Percentiles rank a stretch among this genome's conserved stretches.
These are phyloP conservation scores for Linum lewisii DNA, from an alignment of 345 rosid species.

Conservation along the genomic window DNA sequence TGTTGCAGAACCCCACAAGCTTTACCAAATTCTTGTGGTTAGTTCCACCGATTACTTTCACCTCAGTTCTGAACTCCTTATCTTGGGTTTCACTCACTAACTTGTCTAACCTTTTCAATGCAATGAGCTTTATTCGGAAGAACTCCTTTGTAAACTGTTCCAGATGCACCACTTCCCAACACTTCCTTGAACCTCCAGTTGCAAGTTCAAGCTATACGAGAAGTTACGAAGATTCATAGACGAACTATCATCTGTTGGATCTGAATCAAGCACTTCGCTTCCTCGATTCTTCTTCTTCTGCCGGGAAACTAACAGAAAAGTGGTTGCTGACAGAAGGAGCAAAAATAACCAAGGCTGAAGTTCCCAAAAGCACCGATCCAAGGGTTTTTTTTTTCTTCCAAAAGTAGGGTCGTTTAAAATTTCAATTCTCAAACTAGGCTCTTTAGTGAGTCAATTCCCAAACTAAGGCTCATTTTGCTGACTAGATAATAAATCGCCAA, in stretches of 20 bases:
- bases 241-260: not conserved
- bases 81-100: not conserved
- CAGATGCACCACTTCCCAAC: not conserved
- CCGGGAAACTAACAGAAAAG: conserved; percentile 6
- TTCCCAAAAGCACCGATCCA: not conserved
- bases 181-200: too few relatives aligned
- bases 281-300: not conserved
- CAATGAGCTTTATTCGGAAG: not conserved
- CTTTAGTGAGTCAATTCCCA: too few relatives aligned
- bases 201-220: not conserved
- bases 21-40: conserved; percentile 5
- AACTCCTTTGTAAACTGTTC: not conserved
- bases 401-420: too few relatives aligned
- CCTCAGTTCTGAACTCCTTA: not conserved
- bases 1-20: conserved; percentile 4
- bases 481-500: too few relatives aligned
- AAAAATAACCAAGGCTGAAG: not conserved
- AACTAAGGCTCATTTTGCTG: too few relatives aligned
- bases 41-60: conserved; percentile 1
- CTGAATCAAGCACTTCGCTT: not conserved
- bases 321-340: conserved; percentile 10
- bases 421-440: too few relatives aligned
- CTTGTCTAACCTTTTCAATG: not conserved
- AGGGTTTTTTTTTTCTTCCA: conserved; percentile 15
- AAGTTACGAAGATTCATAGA: conserved; percentile 6